Base-by-base conservation (phyloP, 257 asterid species). In the Ocimum tenuiflorum region DNA sequence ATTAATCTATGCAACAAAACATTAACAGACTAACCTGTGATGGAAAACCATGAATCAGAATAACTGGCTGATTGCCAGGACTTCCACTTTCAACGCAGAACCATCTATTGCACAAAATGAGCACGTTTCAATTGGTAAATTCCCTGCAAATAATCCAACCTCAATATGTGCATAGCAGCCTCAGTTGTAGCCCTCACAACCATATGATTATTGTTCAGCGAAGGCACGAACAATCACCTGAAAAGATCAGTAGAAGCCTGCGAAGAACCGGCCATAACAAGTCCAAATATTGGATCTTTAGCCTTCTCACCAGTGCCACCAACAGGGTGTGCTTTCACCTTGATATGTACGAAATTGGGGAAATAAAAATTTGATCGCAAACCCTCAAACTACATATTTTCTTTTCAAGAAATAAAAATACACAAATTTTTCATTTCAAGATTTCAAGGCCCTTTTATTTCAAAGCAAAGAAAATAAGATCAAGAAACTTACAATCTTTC, bases 91-190 rank as follows among this genome's bases (percentile, higher is more conserved):
- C 91, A 42, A 91, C 85, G 75, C 88, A 89, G 75, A 91, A 91
- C 96, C 96, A 91, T 88, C 96, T 89, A 87, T 75, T 81, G 91
- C 82, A 82, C 88, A 85, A 86, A 88, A 86, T 71, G 88, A 80
- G 85, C 77, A 88, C 56, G 87, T 79, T 85, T 83, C 94, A 82
- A 78, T 84, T 78, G 36, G 81, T 69, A 78, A 31, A 1, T 79
- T 72, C 83, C 94, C 97, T 86, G 97, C 91, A 91, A 84, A 78
- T 78, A 84, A 70, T 76, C 76, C 84, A 78, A 75, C 79, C 84
- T 85, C 88, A 84, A 78, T 77, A 78, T 74, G 85, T 76, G 79
- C 74, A 81, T 68, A 68, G 66, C 27, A 61, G 33, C 59, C 45
- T 66, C 35, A 36, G 58, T 63, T 42, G 65, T 46, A n/a, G 6